These are phyloP conservation scores for Termitomyces sp. DNA, from an alignment of 768 basidiomycete genomes.

Conservation along the genomic window DNA sequence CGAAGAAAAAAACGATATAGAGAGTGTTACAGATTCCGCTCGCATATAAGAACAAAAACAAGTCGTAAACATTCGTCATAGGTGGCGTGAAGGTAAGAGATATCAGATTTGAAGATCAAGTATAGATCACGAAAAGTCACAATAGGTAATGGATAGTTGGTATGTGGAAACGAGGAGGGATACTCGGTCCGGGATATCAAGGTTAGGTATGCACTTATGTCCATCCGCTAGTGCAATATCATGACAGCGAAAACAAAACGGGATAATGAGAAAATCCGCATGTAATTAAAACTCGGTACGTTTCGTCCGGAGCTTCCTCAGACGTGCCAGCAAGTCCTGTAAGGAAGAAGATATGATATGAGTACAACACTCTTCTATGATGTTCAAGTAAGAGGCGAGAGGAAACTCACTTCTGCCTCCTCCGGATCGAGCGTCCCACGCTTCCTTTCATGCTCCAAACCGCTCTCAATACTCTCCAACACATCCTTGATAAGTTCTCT, in stretches of 20 bases:
- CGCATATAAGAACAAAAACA: background rate
- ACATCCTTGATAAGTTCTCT: constrained; percentile 72
- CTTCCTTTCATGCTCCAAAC: constrained; percentile 64
- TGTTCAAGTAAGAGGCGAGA: background rate
- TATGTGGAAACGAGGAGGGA: background rate
- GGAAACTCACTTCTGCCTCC: constrained; percentile 61
- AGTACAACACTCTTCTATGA: background rate
- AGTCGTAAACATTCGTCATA: constrained; percentile 1
- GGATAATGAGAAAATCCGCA: background rate
- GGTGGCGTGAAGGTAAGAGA: background rate
- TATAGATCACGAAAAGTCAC: background rate
- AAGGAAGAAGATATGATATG: background rate
- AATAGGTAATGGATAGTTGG: background rate
- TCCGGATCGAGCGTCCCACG: constrained; percentile 59
- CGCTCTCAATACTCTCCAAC: constrained; percentile 71
- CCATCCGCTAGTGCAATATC: background rate
- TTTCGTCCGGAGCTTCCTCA: constrained; percentile 51
- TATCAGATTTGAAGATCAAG: background rate
- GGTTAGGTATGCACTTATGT: background rate
- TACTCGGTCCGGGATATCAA: background rate
- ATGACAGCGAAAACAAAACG: background rate
- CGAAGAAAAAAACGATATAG: background rate
- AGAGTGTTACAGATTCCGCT: background rate
- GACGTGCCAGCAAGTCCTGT: constrained; percentile 50
- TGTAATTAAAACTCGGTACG: constrained; percentile 24